Evolutionary conservation across 2,329 filamentous ascomycete genomes (phyloP), one percentile per base, ranked within the genome.

Genomic region (Phyllosticta citribraziliensis): DNA sequence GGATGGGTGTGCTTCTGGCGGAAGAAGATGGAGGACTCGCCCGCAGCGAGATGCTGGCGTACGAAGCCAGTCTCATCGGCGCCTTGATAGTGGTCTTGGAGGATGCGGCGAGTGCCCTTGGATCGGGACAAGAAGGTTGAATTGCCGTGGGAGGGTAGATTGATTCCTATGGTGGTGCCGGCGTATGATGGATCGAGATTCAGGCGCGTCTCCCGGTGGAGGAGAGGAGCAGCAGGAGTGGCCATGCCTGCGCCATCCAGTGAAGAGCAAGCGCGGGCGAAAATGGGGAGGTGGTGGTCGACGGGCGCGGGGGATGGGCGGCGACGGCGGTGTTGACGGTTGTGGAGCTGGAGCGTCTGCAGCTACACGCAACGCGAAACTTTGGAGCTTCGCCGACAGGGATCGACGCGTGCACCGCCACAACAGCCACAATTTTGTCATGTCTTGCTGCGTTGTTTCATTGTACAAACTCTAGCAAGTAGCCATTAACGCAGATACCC

Each of bases 141-240:
- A n/a, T 67, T 66, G 56, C 66, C 68, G 64, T 65, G 67, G 50
- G 70, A 66, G 55, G 73, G 73, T 30, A 75, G 70, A 10, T 70
- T 70, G 70, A 93, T 84, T 68, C 86, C 84, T 71, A 91, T 83
- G 69, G 87, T 82, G 63, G 87, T 88, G 68, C 83, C 84, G 66
- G 82, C 79, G 67, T 84, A 87, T 65, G 86, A 85, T 66, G 86
- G 85, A 75, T 94, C 89, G 68, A 94, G 82, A 74, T 89, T 90
- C 75, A 96, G 79, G 73, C 89, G 86, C 73, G 88, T 91, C 82
- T 95, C 91, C 79, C 91, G 92, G 80, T 88, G 94, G 75, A 89
- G 80, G 75, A 84, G 87, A 65, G 82, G 81, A 66, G 83, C 80
- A 70, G 82, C 81, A 70, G 79, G 74, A 68, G 80, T 79, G 70